Evolutionary conservation across 2,329 filamentous ascomycete genomes (phyloP), one percentile per base, ranked within the genome.

Genomic region (Phialemonium atrogriseum): DNA sequence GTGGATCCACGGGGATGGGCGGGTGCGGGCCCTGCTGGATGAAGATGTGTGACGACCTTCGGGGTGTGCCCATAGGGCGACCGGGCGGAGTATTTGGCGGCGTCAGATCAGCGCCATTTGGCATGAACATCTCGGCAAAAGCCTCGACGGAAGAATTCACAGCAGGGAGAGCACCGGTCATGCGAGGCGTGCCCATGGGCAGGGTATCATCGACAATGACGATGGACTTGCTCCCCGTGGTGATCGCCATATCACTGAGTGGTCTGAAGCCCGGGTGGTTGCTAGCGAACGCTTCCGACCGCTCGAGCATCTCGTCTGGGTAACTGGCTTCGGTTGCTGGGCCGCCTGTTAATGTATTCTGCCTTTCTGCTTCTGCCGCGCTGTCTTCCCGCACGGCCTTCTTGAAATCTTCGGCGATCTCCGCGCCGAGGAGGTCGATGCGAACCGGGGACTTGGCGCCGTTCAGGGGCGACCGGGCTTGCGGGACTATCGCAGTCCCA

Each of bases 181-280:
- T 72, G 8, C 60, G 43, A 1, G 66, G 56, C n/a, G 67, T 52
- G 7, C 73, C 59, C 5, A 61, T 58, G 0, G 66, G 59, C 11
- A 68, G 44, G 1, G 78, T 80, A 19, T 75, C 76, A 36, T 93
- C 84, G 21, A 94, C 77, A 48, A 94, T 93, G 34, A 94, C 70
- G 42, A 94, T 93, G 0, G 86, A 94, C 49, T 88, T 81, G 63
- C 85, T 94, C n/a, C 85, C 84, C 9, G 69, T 68, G 0, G 86
- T 91, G 26, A 89, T 73, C 5, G 57, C 71, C 43, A 64, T 62
- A 37, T 76, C 70, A 39, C 70, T 75, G 10, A 52, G 44, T 2
- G 68, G 66, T 26, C 68, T 56, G 36, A 37, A 57, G 5, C 56
- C 45, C 14, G 52, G 48, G n/a, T 55, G 50, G 13, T 58, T 59